Percentiles rank a stretch among this genome's conserved stretches.
Evolutionary conservation across 2,329 filamentous ascomycete species (phyloP).

Genomic region (Ophiostoma sp.): DNA sequence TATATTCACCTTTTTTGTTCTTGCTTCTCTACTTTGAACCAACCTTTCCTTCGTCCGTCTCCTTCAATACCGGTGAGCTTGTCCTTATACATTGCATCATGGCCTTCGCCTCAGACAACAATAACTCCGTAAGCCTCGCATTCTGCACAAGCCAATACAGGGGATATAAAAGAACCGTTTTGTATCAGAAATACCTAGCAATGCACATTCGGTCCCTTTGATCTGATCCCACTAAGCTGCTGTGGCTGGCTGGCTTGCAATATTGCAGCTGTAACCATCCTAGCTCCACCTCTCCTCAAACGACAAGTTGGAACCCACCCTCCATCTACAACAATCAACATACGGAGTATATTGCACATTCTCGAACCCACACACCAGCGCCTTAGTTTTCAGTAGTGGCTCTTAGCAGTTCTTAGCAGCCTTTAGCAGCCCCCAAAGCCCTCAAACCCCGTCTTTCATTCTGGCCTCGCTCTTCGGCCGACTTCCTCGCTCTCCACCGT

Average conservation of each 20-base stretch:
- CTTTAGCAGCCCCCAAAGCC: neutral
- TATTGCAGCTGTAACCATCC: neutral
- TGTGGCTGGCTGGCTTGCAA: neutral
- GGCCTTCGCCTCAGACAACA: neutral
- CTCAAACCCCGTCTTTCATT: neutral
- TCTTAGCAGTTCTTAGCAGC: neutral
- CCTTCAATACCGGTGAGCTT: too few relatives aligned
- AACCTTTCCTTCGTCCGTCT: neutral
- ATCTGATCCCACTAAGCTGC: neutral
- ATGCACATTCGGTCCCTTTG: neutral
- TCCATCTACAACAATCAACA: constrained; percentile 2
- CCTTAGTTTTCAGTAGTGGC: neutral
- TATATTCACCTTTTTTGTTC: neutral
- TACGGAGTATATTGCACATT: neutral
- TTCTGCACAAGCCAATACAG: neutral
- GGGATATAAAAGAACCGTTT: neutral
- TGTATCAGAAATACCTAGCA: neutral
- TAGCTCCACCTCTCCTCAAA: neutral
- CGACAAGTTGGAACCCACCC: neutral
- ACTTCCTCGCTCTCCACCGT: constrained; percentile 14
- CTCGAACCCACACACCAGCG: constrained; percentile 20
- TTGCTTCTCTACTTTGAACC: neutral
- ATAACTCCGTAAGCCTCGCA: neutral
- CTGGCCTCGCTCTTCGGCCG: neutral
- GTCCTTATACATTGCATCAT: neutral